Conservation (phyloP, 352 stramenopile genomes). For the Globisporangium heterothallicum region DNA sequence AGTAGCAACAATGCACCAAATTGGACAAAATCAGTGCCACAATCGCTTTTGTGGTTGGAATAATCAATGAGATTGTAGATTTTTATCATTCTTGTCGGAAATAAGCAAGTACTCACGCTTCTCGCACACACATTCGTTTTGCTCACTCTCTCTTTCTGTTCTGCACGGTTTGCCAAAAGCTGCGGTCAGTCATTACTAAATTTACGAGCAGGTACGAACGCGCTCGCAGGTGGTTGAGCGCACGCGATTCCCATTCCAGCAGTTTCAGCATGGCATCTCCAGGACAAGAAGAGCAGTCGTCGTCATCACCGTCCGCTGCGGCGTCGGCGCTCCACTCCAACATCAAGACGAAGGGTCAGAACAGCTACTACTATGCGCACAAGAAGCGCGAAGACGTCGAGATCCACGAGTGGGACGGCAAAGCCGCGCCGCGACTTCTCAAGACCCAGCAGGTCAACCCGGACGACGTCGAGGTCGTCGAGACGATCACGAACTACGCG, state of each 20-base stretch:
- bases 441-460: conserved; percentile 38
- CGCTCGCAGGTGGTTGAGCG: too few relatives aligned
- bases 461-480: conserved; percentile 29
- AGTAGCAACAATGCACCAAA: too few relatives aligned
- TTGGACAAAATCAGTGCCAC: too few relatives aligned
- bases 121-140: too few relatives aligned
- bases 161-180: too few relatives aligned
- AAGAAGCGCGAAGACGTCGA: conserved; percentile 77
- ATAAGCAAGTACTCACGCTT: too few relatives aligned
- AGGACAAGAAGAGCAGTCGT: not conserved
- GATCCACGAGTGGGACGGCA: conserved; percentile 80
- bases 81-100: too few relatives aligned
- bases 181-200: too few relatives aligned
- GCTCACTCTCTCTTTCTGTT: too few relatives aligned
- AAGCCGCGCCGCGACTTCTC: conserved; percentile 66
- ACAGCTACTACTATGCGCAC: conserved; percentile 88
- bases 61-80: too few relatives aligned
- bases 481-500: conserved; percentile 72
- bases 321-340: conserved; percentile 71
- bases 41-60: too few relatives aligned
- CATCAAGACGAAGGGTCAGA: conserved; percentile 77
- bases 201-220: too few relatives aligned
- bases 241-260: not conserved
- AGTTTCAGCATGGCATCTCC: not conserved
- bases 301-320: not conserved